Evolutionary conservation across 1,284 basidiomycete genomes (phyloP).

Genomic region (Ustilago crameri): DNA sequence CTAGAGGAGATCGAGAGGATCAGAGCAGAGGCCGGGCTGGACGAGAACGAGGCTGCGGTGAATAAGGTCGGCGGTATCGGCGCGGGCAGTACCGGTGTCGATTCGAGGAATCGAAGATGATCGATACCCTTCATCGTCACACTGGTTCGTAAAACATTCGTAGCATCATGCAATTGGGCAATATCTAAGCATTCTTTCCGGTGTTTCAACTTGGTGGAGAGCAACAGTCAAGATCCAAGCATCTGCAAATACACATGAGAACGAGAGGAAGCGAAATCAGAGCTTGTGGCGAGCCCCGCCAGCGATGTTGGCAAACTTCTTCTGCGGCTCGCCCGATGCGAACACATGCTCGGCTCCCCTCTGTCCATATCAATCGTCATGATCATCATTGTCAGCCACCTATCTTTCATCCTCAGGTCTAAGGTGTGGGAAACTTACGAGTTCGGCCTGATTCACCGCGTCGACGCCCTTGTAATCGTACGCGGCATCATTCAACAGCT

Average conservation of each 20-base stretch:
- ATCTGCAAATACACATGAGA: no score
- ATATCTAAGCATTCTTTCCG: no score
- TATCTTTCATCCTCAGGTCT: constrained; percentile 1
- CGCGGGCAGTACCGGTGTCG: constrained; percentile 42
- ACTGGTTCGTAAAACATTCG: no score
- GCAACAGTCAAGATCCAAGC: not conserved
- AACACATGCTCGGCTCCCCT: constrained; percentile 52
- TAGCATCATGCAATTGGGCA: no score
- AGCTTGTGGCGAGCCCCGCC: constrained; percentile 53
- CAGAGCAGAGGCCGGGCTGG: constrained; percentile 83
- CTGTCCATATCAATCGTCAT: constrained; percentile 5
- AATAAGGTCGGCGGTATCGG: constrained; percentile 48
- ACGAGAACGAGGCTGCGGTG: constrained; percentile 77
- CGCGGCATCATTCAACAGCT: constrained; percentile 47
- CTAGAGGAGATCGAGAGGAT: constrained; percentile 78
- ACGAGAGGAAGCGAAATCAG: constrained; percentile 1
- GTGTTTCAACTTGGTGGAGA: no score
- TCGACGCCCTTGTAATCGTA: constrained; percentile 37
- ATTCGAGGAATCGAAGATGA: constrained; percentile 50
- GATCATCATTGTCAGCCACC: no score
- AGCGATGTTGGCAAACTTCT: constrained; percentile 43
- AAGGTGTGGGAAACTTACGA: constrained; percentile 30
- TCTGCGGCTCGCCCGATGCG: constrained; percentile 38
- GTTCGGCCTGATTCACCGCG: constrained; percentile 47
- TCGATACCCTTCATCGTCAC: no score